These are phyloP conservation scores for Hondaea fermentalgiana DNA, from an alignment of 108 stramenopile species.

Conservation along the genomic window DNA sequence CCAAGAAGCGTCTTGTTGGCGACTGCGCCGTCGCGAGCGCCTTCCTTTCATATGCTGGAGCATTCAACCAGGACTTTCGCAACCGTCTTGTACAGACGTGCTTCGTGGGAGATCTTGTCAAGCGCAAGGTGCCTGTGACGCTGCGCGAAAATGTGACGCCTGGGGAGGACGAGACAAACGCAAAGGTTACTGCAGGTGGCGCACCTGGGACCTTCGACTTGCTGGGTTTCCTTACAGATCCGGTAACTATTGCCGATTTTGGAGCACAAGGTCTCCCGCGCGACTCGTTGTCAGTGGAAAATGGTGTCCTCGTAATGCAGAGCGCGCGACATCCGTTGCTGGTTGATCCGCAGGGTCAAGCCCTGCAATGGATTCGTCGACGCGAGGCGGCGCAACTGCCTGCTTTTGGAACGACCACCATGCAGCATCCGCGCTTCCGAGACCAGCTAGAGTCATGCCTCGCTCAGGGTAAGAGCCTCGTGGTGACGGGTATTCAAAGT, in stretches of 20 bases:
- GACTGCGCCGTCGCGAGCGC: conserved; percentile 43
- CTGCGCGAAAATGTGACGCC: not conserved
- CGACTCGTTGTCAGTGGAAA: conserved; percentile 39
- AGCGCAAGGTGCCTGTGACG: conserved; percentile 26
- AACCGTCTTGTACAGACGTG: conserved; percentile 20
- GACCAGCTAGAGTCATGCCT: conserved; percentile 46
- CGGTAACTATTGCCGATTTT: conserved; percentile 40
- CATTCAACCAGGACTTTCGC: conserved; percentile 48
- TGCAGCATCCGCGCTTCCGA: conserved; percentile 23
- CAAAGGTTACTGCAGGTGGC: no score
- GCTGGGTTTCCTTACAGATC: conserved; percentile 31
- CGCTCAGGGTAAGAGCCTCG: conserved; percentile 33
- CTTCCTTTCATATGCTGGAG: conserved; percentile 42
- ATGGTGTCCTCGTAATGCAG: conserved; percentile 44
- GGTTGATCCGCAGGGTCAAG: conserved; percentile 51
- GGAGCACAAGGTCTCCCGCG: conserved; percentile 34
- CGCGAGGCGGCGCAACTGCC: conserved; percentile 31
- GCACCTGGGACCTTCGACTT: not conserved
- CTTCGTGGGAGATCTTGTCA: conserved; percentile 27
- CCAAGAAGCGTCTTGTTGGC: conserved; percentile 38
- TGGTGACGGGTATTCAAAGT: conserved; percentile 35
- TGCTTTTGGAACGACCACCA: conserved; percentile 22
- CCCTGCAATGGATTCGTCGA: conserved; percentile 34
- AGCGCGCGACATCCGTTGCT: conserved; percentile 36
- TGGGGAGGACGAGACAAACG: no score